Base-by-base conservation (phyloP, 202 grass and related monocot species). In the Panicum hallii region DNA sequence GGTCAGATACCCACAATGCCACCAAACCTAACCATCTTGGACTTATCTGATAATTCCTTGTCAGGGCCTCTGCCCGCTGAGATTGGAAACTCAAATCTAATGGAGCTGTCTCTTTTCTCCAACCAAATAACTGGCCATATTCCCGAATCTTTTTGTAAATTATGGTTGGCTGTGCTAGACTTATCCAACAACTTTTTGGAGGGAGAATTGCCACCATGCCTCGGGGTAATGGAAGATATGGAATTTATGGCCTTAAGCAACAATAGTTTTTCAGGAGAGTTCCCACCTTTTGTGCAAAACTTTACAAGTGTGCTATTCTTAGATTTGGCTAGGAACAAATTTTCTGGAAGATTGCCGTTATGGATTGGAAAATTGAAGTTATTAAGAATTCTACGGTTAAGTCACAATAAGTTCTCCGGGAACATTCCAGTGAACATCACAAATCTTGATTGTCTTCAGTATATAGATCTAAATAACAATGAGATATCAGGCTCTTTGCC, bases 381-480 rank as follows among this genome's bases (percentile, higher is more conserved):
- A 0, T 75, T 87, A 63, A 13, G 4, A 11, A 12, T 72, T 70
- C 70, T 90, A 2, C 9, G 28, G 8, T 23, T 90, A 17, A 66
- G 44, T 7, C 77, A 63, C 3, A 90, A 90, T 40, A 70, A 46
- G 2, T 82, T 90, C 67, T 55, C 19, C 13, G 88, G 83, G 16
- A 15, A 71, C 5, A 90, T 90, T 74, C 83, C 78, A 9, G 11
- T 11, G 3, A 77, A 70, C 22, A 46, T 90, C 4, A 36, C 53
- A 47, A 67, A 69, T 42, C 75, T 90, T 32, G 38, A 9, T 1
- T 44, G 43, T 5, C 75, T 90, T 32, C 78, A 67, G 8, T 44
- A 72, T 14, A 19, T 90, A 28, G 77, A 90, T 72, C 16, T 86
- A 60, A 46, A 38, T 10, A 12, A 73, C 22, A 88, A 88, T 16